Percentiles rank a stretch among this genome's conserved stretches.
phyloP scores from a whole-genome alignment of 805 yeast genomes.

The Brettanomyces bruxellensis region DNA sequence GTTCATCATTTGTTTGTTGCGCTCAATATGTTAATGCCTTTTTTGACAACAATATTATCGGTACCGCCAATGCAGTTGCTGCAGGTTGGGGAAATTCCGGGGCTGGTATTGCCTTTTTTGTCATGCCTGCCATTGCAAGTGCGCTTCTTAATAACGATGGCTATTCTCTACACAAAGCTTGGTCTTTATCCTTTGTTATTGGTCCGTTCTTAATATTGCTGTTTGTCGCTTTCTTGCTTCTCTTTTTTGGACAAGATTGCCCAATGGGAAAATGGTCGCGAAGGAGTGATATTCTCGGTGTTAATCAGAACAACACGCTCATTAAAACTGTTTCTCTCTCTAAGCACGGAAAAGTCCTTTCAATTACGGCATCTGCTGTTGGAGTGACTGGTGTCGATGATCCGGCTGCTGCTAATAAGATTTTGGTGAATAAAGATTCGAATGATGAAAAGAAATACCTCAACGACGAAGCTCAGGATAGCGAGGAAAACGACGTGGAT shows the following conservation, averaged over 20 bases:
- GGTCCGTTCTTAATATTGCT: constrained; percentile 25
- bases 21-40: constrained; percentile 22
- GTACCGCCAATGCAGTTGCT: constrained; percentile 24
- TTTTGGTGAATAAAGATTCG: too few relatives aligned
- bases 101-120: constrained; percentile 26
- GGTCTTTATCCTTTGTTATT: constrained; percentile 21
- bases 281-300: constrained; percentile 17
- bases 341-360: constrained; percentile 5
- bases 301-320: constrained; percentile 18
- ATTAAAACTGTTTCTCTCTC: constrained; percentile 16
- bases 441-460: too few relatives aligned
- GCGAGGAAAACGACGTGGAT: constrained; percentile 2
- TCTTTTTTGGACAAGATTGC: constrained; percentile 25
- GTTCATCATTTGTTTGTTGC: constrained; percentile 24
- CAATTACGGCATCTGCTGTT: constrained; percentile 1
- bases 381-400: too few relatives aligned
- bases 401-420: too few relatives aligned
- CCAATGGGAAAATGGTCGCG: constrained; percentile 28
- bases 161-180: constrained; percentile 16
- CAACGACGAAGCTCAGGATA: neutral
- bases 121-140: constrained; percentile 22
- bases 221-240: constrained; percentile 17
- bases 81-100: constrained; percentile 28
- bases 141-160: constrained; percentile 12
- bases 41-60: constrained; percentile 22